Evolutionary conservation across 108 stramenopile genomes (phyloP).

Genomic region (Nitzschia inconspicua): DNA sequence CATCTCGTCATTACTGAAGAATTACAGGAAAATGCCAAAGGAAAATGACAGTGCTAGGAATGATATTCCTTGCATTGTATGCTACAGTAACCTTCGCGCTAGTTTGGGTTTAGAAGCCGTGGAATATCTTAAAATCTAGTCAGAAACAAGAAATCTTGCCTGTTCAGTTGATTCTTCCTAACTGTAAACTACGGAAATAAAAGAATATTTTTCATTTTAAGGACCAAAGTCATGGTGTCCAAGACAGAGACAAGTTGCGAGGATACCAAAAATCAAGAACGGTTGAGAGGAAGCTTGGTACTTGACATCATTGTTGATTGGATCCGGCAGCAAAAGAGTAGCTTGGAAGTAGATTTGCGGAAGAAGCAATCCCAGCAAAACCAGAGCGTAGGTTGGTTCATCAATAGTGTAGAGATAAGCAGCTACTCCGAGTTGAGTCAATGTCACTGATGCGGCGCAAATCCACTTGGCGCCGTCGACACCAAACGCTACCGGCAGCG

Average conservation of each 20-base stretch:
- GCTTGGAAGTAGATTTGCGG: constrained; percentile 94
- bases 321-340: constrained; percentile 89
- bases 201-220: constrained; percentile 10
- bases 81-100: too few species aligned
- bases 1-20: too few species aligned
- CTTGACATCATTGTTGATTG: constrained; percentile 93
- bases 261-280: constrained; percentile 93
- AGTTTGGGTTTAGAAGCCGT: too few species aligned
- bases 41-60: too few species aligned
- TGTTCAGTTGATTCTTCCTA: too few species aligned
- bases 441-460: constrained; percentile 85
- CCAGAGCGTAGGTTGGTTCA: constrained; percentile 79
- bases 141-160: too few species aligned
- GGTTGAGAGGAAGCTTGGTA: constrained; percentile 92
- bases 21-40: too few species aligned
- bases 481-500: constrained; percentile 96
- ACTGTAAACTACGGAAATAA: too few species aligned
- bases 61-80: too few species aligned
- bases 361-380: constrained; percentile 76
- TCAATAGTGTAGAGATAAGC: constrained; percentile 82
- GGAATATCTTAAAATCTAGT: too few species aligned
- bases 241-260: constrained; percentile 89
- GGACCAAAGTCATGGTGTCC: constrained; percentile 84
- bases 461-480: constrained; percentile 92
- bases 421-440: constrained; percentile 90